Conservation (phyloP, 2,329 filamentous ascomycete genomes). For the Volutella citrinella region DNA sequence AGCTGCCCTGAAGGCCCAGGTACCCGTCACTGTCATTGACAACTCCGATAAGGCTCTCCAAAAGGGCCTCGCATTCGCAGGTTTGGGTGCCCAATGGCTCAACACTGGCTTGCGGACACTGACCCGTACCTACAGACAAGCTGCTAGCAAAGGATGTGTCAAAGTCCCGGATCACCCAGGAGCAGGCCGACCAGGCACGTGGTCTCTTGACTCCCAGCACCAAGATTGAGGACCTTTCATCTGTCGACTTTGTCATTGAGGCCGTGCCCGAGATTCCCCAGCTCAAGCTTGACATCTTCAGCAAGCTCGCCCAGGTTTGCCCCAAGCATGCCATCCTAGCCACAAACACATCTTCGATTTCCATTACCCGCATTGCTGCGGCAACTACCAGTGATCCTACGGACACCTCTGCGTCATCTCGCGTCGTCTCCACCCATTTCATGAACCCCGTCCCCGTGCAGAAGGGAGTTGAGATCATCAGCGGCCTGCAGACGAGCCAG, state of each 20-base stretch:
- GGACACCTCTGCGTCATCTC: slow-evolving; percentile 76
- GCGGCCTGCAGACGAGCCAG: slow-evolving; percentile 84
- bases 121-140: slow-evolving; percentile 65
- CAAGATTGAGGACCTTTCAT: slow-evolving; percentile 70
- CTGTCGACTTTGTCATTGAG: slow-evolving; percentile 97
- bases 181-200: slow-evolving; percentile 72
- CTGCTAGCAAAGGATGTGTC: slow-evolving; percentile 88
- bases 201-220: slow-evolving; percentile 68
- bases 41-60: slow-evolving; percentile 79
- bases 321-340: slow-evolving; percentile 85
- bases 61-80: slow-evolving; percentile 86
- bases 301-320: slow-evolving; percentile 75
- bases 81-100: slow-evolving; percentile 38
- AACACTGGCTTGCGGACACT: too few species aligned
- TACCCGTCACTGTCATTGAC: slow-evolving; percentile 86
- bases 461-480: slow-evolving; percentile 97
- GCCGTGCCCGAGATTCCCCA: slow-evolving; percentile 89
- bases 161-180: slow-evolving; percentile 81
- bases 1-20: slow-evolving; percentile 76
- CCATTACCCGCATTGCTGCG: slow-evolving; percentile 92
- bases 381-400: slow-evolving; percentile 75
- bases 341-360: slow-evolving; percentile 98
- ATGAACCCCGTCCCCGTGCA: slow-evolving; percentile 99
- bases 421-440: slow-evolving; percentile 94
- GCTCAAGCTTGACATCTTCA: slow-evolving; percentile 86